These are phyloP conservation scores for Clarireedia paspali DNA, from an alignment of 2,329 filamentous ascomycete species.

Conservation along the genomic window DNA sequence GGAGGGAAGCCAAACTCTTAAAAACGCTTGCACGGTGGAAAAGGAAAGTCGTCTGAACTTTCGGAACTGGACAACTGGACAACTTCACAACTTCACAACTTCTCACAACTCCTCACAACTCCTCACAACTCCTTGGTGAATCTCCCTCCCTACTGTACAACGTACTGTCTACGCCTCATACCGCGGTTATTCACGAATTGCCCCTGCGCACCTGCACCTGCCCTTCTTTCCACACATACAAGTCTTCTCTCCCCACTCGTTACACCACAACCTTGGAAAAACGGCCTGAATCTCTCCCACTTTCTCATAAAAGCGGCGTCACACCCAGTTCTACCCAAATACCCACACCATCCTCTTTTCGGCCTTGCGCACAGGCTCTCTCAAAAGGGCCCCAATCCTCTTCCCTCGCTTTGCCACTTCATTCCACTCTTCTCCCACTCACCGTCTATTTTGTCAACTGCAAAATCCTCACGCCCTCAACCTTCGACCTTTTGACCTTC, in stretches of 20 bases:
- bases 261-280: background rate
- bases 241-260: background rate
- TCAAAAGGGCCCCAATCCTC: slow-evolving; percentile 1
- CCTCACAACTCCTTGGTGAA: too few species aligned
- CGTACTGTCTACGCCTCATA: too few species aligned
- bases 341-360: background rate
- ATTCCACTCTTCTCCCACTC: background rate
- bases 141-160: too few species aligned
- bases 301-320: background rate
- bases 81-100: too few species aligned
- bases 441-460: slow-evolving; percentile 3
- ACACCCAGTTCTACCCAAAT: background rate
- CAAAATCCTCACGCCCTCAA: background rate
- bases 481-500: background rate
- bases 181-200: too few species aligned
- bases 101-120: too few species aligned
- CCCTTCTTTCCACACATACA: too few species aligned
- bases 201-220: too few species aligned
- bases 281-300: too few species aligned
- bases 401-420: slow-evolving; percentile 1
- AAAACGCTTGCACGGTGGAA: background rate
- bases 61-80: too few species aligned
- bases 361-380: background rate
- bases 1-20: too few species aligned
- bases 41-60: too few species aligned